Evolutionary conservation across 129 eudicot species (phyloP).

Genomic region (Ambrosia artemisiifolia): DNA sequence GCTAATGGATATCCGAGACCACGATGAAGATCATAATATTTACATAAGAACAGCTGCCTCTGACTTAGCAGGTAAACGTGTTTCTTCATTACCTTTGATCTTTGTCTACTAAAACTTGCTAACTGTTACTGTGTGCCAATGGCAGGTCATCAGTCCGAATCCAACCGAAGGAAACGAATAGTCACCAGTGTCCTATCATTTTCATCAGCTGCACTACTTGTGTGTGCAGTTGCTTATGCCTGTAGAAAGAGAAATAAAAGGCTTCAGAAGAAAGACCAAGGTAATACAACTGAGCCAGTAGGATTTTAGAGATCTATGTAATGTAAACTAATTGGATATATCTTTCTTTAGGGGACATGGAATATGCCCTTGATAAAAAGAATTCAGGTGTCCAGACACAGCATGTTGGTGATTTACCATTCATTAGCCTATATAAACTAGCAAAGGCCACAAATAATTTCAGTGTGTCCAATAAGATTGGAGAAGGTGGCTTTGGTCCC

Average conservation of each 20-base stretch:
- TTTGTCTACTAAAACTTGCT: background rate
- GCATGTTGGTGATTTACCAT: background rate
- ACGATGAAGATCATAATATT: slow-evolving; percentile 11
- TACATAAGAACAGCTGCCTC: slow-evolving; percentile 30
- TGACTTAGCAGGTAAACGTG: slow-evolving; percentile 14
- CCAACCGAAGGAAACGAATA: background rate
- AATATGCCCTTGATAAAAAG: background rate
- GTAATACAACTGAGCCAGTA: background rate
- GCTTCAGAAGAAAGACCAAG: background rate
- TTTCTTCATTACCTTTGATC: background rate
- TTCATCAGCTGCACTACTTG: background rate
- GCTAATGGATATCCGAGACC: slow-evolving; percentile 25
- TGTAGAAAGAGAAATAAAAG: background rate
- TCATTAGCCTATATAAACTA: slow-evolving; percentile 7
- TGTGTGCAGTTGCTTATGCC: background rate
- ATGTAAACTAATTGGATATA: background rate
- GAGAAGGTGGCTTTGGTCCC: slow-evolving; percentile 31
- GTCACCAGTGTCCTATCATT: background rate
- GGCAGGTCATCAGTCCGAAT: background rate
- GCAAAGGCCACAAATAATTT: slow-evolving; percentile 17
- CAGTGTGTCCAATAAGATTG: slow-evolving; percentile 12
- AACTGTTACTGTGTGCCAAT: background rate
- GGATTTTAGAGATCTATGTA: background rate
- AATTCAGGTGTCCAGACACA: too few relatives aligned
- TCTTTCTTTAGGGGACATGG: background rate